phyloP scores from a whole-genome alignment of 1,284 basidiomycete species.

The Thelephora terrestris region DNA sequence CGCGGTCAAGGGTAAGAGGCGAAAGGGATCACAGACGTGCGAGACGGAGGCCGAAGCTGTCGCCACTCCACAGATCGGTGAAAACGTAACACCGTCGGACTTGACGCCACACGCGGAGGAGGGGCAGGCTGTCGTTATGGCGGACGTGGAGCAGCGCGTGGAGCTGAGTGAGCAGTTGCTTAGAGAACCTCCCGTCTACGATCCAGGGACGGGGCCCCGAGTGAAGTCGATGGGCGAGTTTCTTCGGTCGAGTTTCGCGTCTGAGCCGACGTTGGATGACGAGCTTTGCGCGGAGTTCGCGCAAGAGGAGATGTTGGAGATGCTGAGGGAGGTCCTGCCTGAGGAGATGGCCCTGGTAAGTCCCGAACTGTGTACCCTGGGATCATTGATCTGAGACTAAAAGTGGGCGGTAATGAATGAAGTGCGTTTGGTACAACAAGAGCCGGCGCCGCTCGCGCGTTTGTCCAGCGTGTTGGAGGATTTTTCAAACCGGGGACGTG shows the following conservation, averaged over 20 bases:
- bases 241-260: constrained; percentile 51
- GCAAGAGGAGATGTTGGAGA: constrained; percentile 58
- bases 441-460: constrained; percentile 55
- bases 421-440: constrained; percentile 68
- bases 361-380: background rate
- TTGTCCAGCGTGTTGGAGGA: constrained; percentile 64
- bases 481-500: constrained; percentile 58
- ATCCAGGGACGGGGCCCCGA: constrained; percentile 68
- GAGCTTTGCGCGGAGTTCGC: constrained; percentile 63
- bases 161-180: constrained; percentile 13
- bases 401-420: background rate
- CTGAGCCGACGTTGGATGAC: constrained; percentile 49
- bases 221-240: constrained; percentile 53
- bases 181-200: constrained; percentile 48
- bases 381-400: background rate
- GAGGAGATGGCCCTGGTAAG: constrained; percentile 61
- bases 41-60: background rate
- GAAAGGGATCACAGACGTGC: constrained; percentile 3
- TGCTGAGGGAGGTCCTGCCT: constrained; percentile 57
- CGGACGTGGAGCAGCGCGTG: constrained; percentile 1
- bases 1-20: constrained; percentile 23
- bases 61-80: constrained; percentile 1
- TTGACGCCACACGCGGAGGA: background rate
- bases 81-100: constrained; percentile 1
- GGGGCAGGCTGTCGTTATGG: background rate